Evolutionary conservation across 2,329 filamentous ascomycete species (phyloP), one percentile per base, ranked within the genome.

Genomic region (Neonectria coccinea): DNA sequence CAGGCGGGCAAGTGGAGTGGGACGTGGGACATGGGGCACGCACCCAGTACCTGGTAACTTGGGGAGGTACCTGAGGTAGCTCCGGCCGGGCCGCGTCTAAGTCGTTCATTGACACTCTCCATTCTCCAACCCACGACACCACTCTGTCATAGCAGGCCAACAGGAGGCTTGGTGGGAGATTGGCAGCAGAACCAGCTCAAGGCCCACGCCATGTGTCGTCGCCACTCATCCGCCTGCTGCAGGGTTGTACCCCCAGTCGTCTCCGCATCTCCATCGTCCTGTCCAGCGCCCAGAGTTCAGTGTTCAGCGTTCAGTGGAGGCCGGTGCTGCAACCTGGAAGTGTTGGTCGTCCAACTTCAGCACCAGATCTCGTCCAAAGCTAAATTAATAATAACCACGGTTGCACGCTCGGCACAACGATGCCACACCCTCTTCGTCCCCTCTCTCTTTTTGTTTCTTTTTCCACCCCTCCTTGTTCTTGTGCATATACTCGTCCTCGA

Each of bases 111-210:
- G 39, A 42, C n/a, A n/a, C 54, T 50, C 47, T 47, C 69, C 61
- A 72, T 72, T 50, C 47, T 47, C 69, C 61, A 72, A 70, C 66
- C 59, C 56, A 61, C 69, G 53, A 69, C 69, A 57, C 64, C 61
- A 64, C 54, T 51, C 42, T 56, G 72, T 74, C 72, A 72, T 64
- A 72, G 64, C 60, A 73, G 71, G 70, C 52, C 51, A n/a, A n/a
- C n/a, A 9, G 39, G 14, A 41, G 39, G 39, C 39, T 16, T 42
- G 64, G 45, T 59, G 66, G 72, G 72, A 74, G 67, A 74, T 74
- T 73, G 64, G 59, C 68, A 66, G 53, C 57, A 62, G 60, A 64
- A 62, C 60, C 63, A 65, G 48, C 65, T 66, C 62, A 62, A 62
- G 59, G 59, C 62, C 70, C 64, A 47, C 68, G 62, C 71, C 70